These are phyloP conservation scores for Multifurca ochricompacta DNA, from an alignment of 768 basidiomycete genomes.

Conservation along the genomic window DNA sequence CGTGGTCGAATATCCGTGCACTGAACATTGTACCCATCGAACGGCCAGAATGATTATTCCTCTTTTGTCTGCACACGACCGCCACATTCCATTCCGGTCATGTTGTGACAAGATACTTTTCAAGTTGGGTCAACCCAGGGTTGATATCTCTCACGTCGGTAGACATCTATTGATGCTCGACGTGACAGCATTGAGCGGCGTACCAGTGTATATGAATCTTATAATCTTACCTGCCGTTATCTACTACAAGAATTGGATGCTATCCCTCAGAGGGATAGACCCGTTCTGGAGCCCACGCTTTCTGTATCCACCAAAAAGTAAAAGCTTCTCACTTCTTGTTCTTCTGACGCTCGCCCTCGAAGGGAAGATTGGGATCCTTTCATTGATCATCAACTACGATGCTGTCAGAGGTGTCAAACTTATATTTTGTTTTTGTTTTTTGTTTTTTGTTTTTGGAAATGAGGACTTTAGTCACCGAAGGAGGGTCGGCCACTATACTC, in stretches of 20 bases:
- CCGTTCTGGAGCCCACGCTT: too few species aligned
- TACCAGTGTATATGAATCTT: not conserved
- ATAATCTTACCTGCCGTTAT: not conserved
- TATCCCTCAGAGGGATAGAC: constrained; percentile 6
- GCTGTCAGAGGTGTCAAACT: too few species aligned
- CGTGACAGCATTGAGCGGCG: not conserved
- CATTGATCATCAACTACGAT: too few species aligned
- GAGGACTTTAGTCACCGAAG: too few species aligned
- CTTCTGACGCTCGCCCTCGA: too few species aligned
- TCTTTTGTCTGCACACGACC: not conserved
- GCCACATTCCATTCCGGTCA: not conserved
- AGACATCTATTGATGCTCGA: not conserved
- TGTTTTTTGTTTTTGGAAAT: too few species aligned
- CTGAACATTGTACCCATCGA: constrained; percentile 11
- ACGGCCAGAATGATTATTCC: constrained; percentile 5
- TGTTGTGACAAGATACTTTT: not conserved
- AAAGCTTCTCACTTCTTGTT: too few species aligned
- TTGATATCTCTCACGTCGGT: not conserved
- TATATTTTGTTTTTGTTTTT: too few species aligned
- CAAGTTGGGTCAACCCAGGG: not conserved
- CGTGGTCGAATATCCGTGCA: not conserved
- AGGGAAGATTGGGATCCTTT: too few species aligned
- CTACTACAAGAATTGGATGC: not conserved
- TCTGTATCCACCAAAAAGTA: too few species aligned
- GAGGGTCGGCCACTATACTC: too few species aligned